Base-by-base conservation (phyloP, 1,284 basidiomycete species). In the Heliocybe sulcata region DNA sequence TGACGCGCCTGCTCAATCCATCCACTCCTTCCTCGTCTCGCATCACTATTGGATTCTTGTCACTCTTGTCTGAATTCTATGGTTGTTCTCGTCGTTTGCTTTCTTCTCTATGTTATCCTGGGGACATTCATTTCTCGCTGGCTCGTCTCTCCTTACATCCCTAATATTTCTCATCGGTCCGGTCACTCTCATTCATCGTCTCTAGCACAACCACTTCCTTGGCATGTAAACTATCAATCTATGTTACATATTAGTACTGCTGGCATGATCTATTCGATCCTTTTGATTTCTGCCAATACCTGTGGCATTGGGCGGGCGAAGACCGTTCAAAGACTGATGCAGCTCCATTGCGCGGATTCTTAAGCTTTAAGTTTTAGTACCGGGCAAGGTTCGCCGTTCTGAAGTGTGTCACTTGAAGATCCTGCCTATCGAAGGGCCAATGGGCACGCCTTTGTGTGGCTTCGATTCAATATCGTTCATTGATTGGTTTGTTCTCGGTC, bases 61-160 rank as follows among this genome's bases (percentile, higher is more conserved):
- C 52, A 27, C 51, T 52, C 29, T 54, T 45, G 42, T 49, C 31
- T 42, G 38, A 16, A 35, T 58, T 59, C 45, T 53, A 27, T 27
- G 26, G 2, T 29, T n/a, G 38, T 54, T 57, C 16, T 52, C 45
- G 35, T 26, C 35, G 27, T 26, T 3, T 51, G 52, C 16, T 22
- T 48, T 42, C 35, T 55, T 23, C 22, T 49, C 47, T 49, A 16
- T 19, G 45, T 47, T 25, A 10, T 47, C 45, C 20, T 19, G 23
- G 11, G 22, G 23, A 11, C 10, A 6, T 22, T 23, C 25, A 26
- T 26, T 29, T 49, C 47, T 49, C 47, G 47, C 23, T 25, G 47
- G 8, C 47, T 49, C 23, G 47, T 20, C 47, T 25, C 38, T 42
- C 38, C 16, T n/a, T 20, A n/a, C 38, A 20, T 42, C n/a, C 16